phyloP scores from a whole-genome alignment of 2,329 filamentous ascomycete species.

The Botrytis hyacinthi region DNA sequence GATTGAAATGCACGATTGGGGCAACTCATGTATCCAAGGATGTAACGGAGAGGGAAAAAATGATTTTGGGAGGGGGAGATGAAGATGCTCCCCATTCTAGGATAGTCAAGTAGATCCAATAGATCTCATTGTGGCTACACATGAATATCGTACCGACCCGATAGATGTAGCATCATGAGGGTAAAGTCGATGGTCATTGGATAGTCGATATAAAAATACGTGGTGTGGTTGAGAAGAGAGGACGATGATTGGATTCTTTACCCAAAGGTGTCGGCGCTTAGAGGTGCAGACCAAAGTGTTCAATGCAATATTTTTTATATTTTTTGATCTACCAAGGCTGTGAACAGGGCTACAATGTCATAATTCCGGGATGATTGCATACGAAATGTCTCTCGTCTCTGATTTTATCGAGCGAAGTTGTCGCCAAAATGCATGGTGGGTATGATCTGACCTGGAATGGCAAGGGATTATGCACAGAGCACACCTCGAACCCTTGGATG shows the following conservation, averaged over 20 bases:
- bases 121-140: not conserved
- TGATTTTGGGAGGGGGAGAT: not conserved
- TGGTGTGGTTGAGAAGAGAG: not conserved
- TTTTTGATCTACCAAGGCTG: not conserved
- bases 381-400: not conserved
- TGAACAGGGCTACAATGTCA: constrained; percentile 5
- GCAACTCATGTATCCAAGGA: not conserved
- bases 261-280: constrained; percentile 18
- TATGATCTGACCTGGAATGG: not conserved
- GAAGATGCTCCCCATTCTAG: not conserved
- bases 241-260: not conserved
- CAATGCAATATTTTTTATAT: not conserved
- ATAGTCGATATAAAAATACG: not conserved
- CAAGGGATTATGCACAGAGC: constrained; percentile 4
- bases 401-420: not conserved
- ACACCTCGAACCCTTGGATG: not conserved
- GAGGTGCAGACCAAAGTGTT: not conserved
- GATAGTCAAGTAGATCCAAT: constrained; percentile 6
- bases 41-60: not conserved
- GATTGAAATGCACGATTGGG: constrained; percentile 10
- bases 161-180: not conserved
- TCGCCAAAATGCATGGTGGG: constrained; percentile 1
- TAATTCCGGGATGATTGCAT: not conserved
- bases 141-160: not conserved
- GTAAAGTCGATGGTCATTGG: not conserved